Conservation (phyloP, 148 eudicot species). For the Beta vulgaris region DNA sequence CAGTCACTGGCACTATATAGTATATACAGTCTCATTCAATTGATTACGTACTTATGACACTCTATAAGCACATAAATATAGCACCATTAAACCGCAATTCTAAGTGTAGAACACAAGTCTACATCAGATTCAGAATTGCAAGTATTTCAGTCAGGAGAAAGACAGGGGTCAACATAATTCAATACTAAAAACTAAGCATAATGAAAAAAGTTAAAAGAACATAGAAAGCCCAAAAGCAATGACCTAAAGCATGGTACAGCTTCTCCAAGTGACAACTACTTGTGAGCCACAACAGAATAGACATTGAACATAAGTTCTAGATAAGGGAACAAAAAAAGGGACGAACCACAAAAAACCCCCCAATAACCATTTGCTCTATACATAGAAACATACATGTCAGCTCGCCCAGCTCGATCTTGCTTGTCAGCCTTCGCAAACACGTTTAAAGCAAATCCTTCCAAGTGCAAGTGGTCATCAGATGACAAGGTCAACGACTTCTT, state of each 20-base stretch:
- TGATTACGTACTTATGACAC: background rate
- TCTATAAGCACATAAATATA: background rate
- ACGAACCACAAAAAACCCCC: background rate
- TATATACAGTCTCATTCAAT: background rate
- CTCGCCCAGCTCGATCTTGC: constrained; percentile 97
- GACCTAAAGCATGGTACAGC: background rate
- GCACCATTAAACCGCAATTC: background rate
- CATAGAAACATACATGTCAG: constrained; percentile 58
- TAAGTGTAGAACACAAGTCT: background rate
- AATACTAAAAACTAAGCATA: background rate
- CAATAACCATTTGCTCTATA: background rate
- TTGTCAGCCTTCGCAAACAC: constrained; percentile 91
- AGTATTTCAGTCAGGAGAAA: too few species aligned
- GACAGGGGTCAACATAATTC: background rate
- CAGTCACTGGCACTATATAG: background rate
- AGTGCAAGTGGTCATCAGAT: constrained; percentile 75
- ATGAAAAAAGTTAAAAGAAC: background rate
- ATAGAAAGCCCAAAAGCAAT: background rate
- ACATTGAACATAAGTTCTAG: background rate
- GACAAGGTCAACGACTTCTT: constrained; percentile 66
- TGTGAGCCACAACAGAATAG: background rate
- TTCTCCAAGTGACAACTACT: background rate
- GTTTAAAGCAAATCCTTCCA: constrained; percentile 82
- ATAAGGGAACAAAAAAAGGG: background rate
- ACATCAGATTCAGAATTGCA: background rate